Base-by-base conservation (phyloP, 805 yeast genomes). In the Starmerella floris region DNA sequence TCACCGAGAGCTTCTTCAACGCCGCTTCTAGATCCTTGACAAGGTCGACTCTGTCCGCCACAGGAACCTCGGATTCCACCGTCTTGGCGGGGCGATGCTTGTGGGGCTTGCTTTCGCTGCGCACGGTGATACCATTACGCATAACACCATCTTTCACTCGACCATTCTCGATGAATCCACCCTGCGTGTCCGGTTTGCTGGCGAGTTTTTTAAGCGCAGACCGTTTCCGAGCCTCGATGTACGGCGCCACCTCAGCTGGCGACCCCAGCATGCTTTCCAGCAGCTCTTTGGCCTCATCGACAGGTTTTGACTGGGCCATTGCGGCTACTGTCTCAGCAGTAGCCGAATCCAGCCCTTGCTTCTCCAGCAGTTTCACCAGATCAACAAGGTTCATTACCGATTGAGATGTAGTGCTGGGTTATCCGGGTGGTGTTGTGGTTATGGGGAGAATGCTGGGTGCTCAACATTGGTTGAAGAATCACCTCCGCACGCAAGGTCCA, bases 1-100 rank as follows among this genome's bases (percentile, higher is more conserved):
- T 56, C 4, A 68, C 49, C 48, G 80, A 78, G 51, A 76, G 56
- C 44, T 74, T 69, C 48, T 66, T 61, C 34, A 80, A 60, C 0
- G 77, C 76, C 1, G 74, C 73, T 45, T 80, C 85, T 6, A 81
- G 68, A 45, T 80, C 88, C 37, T 73, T 67, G 42, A 81, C 57
- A 22, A 74, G 70, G 31, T 73, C 77, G 6, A 76, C 57, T 53
- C 70, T 75, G 48, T 63, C 67, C 51, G 49, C 45, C 3, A 44
- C 38, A 17, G 47, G 30, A 13, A 35, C 34, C 15, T 15, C 17
- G 6, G 9, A 5, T 5, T 8, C 21, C 5, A 5, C 20, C 5
- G 17, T 19, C 8, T 20, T 10, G 15, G 4, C 15, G 10, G 17
- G 20, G 13, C 19, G 13, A 31, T 42, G 37, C 26, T 28, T 37